phyloP scores from a whole-genome alignment of 208 protist species.

The Leishmania martiniquensis region DNA sequence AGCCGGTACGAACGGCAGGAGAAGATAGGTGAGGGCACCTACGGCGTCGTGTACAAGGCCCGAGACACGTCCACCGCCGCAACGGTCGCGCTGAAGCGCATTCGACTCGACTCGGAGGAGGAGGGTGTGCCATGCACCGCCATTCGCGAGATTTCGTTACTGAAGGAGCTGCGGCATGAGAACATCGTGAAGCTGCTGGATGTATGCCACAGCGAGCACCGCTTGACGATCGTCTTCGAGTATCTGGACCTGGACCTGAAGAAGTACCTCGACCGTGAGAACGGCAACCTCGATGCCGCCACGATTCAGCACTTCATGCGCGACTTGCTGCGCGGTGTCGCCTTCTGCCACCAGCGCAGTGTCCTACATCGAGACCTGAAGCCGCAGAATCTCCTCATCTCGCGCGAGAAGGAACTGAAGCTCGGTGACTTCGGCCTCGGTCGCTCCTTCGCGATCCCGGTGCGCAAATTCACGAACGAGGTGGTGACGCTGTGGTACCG shows the following conservation, averaged over 20 bases:
- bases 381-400: constrained; percentile 91
- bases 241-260: constrained; percentile 97
- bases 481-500: constrained; percentile 97
- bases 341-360: constrained; percentile 82
- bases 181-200: constrained; percentile 96
- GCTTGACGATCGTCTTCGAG: constrained; percentile 98
- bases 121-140: constrained; percentile 94
- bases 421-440: constrained; percentile 91
- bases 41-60: constrained; percentile 97
- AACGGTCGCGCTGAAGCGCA: constrained; percentile 89
- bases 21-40: constrained; percentile 96
- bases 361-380: constrained; percentile 93
- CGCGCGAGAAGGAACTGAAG: constrained; percentile 80
- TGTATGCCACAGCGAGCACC: constrained; percentile 95
- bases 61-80: constrained; percentile 59
- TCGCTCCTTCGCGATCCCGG: constrained; percentile 85
- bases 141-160: constrained; percentile 95
- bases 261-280: constrained; percentile 94
- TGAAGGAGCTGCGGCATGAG: constrained; percentile 96
- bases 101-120: constrained; percentile 84
- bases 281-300: constrained; percentile 57
- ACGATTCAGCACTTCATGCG: constrained; percentile 82
- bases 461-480: constrained; percentile 85
- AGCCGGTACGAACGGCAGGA: constrained; percentile 91
- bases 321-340: constrained; percentile 73